Percentiles rank a stretch among this genome's conserved stretches.
Conservation (phyloP, 2,329 filamentous ascomycete species). For the Xylariaceae sp. region DNA sequence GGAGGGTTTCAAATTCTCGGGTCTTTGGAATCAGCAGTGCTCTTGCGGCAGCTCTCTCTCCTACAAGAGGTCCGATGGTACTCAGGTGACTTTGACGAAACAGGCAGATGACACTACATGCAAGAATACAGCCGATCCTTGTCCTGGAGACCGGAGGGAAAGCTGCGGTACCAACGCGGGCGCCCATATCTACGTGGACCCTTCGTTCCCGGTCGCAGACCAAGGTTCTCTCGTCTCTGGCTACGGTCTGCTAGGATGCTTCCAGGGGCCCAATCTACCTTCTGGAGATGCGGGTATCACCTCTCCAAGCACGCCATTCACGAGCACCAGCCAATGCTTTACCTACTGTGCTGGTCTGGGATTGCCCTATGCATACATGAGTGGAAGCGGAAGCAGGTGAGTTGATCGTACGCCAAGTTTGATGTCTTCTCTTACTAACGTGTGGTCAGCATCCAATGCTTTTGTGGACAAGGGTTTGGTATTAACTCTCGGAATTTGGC, state of each 20-base stretch:
- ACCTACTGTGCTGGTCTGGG: constrained; percentile 22
- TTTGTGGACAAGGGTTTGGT: constrained; percentile 6
- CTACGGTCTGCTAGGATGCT: constrained; percentile 36
- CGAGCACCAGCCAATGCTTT: constrained; percentile 3
- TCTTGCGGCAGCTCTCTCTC: constrained; percentile 30
- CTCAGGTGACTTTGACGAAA: neutral
- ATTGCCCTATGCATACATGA: constrained; percentile 16
- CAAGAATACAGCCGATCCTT: constrained; percentile 7
- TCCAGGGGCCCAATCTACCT: constrained; percentile 22
- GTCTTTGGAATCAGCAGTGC: constrained; percentile 27
- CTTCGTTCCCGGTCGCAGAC: constrained; percentile 25
- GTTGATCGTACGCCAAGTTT: neutral
- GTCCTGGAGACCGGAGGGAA: constrained; percentile 31
- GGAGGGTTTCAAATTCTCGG: constrained; percentile 33
- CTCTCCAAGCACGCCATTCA: neutral
- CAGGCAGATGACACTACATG: constrained; percentile 5
- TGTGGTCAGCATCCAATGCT: constrained; percentile 8
- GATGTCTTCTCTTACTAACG: constrained; percentile 1
- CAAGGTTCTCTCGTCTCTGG: constrained; percentile 1
- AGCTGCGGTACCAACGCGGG: constrained; percentile 30
- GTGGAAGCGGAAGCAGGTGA: neutral
- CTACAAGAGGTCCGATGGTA: constrained; percentile 1
- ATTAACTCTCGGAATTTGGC: neutral
- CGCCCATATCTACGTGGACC: constrained; percentile 33
- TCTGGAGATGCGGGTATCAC: constrained; percentile 6